Evolutionary conservation across 495 filamentous ascomycete genomes (phyloP).

Genomic region (Neurospora sp.): DNA sequence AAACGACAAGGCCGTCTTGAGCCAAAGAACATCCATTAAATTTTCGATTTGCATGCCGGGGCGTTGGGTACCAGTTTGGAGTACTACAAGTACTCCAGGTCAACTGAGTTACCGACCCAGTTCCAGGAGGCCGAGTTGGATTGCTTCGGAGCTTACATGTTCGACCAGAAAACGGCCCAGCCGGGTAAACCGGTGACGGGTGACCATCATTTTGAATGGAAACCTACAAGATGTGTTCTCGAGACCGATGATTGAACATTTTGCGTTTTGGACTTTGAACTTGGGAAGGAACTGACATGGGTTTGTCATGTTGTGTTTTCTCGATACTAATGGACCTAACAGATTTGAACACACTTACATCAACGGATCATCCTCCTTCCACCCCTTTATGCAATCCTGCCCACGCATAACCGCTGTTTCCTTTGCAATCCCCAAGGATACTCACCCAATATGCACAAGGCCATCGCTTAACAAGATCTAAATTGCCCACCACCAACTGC

Average conservation of each 20-base stretch:
- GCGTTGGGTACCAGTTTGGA: constrained; percentile 55
- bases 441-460: background rate
- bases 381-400: background rate
- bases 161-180: constrained; percentile 43
- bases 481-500: background rate
- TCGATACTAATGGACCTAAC: background rate
- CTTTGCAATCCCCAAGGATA: background rate
- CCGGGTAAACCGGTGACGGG: constrained; percentile 40
- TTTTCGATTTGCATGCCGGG: constrained; percentile 53
- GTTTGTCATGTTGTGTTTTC: background rate
- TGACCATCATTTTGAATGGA: constrained; percentile 49
- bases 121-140: constrained; percentile 72
- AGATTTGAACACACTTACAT: background rate
- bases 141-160: constrained; percentile 58
- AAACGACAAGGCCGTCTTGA: constrained; percentile 52
- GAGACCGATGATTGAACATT: background rate
- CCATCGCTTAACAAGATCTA: background rate
- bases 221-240: constrained; percentile 25
- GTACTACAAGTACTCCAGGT: constrained; percentile 56
- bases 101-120: constrained; percentile 49
- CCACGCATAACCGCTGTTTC: background rate
- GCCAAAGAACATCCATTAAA: constrained; percentile 3
- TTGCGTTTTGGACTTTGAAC: background rate
- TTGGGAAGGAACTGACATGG: background rate
- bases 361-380: background rate